Conservation (phyloP, 805 yeast genomes). For the Kurtzmaniella cleridarum region DNA sequence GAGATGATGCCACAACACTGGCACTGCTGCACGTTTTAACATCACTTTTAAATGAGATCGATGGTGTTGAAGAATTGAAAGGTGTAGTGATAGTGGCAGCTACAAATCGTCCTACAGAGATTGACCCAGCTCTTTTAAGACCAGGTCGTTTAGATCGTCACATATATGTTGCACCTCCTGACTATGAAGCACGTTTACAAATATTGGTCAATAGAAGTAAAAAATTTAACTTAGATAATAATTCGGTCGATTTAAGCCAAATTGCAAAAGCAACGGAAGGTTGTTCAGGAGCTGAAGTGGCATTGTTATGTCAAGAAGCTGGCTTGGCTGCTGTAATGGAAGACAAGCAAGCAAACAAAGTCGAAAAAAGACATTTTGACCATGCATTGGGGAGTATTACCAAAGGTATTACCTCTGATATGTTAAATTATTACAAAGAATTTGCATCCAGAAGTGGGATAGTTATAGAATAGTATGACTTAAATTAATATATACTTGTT, state of each 20-base stretch:
- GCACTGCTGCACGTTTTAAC: conserved; percentile 85
- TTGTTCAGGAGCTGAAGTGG: conserved; percentile 96
- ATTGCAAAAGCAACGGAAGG: conserved; percentile 74
- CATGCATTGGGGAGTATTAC: conserved; percentile 65
- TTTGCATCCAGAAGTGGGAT: conserved; percentile 42
- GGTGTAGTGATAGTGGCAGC: conserved; percentile 96
- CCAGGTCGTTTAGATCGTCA: conserved; percentile 96
- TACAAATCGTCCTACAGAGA: conserved; percentile 89
- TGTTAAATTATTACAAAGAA: conserved; percentile 68
- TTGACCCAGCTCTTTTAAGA: conserved; percentile 87
- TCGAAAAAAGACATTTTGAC: conserved; percentile 63
- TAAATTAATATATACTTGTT: neutral
- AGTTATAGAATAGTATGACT: conserved; percentile 9
- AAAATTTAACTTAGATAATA: conserved; percentile 50
- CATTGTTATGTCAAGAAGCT: conserved; percentile 88
- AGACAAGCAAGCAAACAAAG: conserved; percentile 46
- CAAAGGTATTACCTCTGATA: conserved; percentile 77
- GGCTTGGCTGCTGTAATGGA: conserved; percentile 94
- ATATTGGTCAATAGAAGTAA: conserved; percentile 66
- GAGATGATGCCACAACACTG: conserved; percentile 60
- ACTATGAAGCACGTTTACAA: conserved; percentile 69
- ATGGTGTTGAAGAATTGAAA: conserved; percentile 91
- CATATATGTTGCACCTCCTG: conserved; percentile 91
- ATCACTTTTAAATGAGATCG: conserved; percentile 88
- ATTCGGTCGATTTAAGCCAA: conserved; percentile 26